A percentile compares a stretch with the other conserved stretches of the same genome.
Evolutionary conservation across 345 rosid genomes (phyloP).

Genomic region (Lepidium didymum): DNA sequence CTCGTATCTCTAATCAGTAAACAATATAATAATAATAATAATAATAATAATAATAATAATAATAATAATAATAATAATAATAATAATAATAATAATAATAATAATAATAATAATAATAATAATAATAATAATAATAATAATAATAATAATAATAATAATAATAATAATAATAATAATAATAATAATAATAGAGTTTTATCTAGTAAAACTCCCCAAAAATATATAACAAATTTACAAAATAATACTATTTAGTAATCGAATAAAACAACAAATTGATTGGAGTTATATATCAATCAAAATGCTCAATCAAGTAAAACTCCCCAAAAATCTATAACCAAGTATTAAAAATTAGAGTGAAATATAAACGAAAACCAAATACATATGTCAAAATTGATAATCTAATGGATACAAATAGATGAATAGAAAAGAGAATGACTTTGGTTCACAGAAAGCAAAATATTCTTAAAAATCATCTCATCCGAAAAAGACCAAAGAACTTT

Average conservation of each 20-base stretch:
- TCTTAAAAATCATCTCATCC: neutral
- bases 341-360: neutral
- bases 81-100: too few species aligned
- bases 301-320: neutral
- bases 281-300: neutral
- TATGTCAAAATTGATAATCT: neutral
- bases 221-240: neutral
- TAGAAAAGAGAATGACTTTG: conserved; percentile 13
- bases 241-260: neutral
- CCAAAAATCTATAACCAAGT: neutral
- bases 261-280: neutral
- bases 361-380: neutral
- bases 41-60: too few species aligned
- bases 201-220: too few species aligned
- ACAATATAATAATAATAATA: too few species aligned
- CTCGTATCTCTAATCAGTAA: neutral
- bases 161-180: too few species aligned
- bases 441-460: conserved; percentile 12
- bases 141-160: too few species aligned
- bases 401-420: conserved; percentile 4
- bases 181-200: too few species aligned
- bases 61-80: too few species aligned
- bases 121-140: too few species aligned
- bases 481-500: conserved; percentile 11
- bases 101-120: too few species aligned